Percentiles rank a stretch among this genome's conserved stretches.
Evolutionary conservation across 306 rosid genomes (phyloP).

Genomic region (Glycyrrhiza uralensis): DNA sequence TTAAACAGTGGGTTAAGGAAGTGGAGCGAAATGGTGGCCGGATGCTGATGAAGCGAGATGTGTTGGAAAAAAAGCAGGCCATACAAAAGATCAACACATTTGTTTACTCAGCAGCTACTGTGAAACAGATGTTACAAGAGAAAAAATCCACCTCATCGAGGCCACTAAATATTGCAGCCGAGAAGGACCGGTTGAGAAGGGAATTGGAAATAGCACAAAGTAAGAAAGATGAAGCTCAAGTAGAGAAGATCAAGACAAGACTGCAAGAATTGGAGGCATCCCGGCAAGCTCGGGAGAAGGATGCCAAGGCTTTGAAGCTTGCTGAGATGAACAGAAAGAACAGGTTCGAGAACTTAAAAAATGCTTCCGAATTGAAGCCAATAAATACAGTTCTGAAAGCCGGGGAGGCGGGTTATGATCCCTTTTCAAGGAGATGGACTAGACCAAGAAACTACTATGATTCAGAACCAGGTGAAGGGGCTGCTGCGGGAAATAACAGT

Average conservation of each 20-base stretch:
- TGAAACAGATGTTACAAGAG: slow-evolving; percentile 89
- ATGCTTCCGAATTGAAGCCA: slow-evolving; percentile 77
- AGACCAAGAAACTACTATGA: slow-evolving; percentile 88
- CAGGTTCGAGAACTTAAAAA: slow-evolving; percentile 92
- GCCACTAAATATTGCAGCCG: slow-evolving; percentile 85
- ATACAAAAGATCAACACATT: slow-evolving; percentile 59
- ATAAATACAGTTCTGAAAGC: slow-evolving; percentile 54
- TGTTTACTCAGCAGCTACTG: slow-evolving; percentile 90
- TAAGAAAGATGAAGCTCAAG: slow-evolving; percentile 58
- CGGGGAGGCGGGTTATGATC: slow-evolving; percentile 97
- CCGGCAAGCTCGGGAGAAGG: slow-evolving; percentile 47
- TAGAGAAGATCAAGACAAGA: slow-evolving; percentile 62
- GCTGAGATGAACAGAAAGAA: slow-evolving; percentile 96
- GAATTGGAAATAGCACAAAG: slow-evolving; percentile 68
- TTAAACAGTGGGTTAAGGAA: slow-evolving; percentile 84
- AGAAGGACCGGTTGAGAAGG: slow-evolving; percentile 81
- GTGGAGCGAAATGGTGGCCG: slow-evolving; percentile 80
- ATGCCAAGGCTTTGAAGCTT: slow-evolving; percentile 78
- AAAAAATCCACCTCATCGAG: slow-evolving; percentile 78
- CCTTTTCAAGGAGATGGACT: slow-evolving; percentile 99
- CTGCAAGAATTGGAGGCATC: slow-evolving; percentile 74
- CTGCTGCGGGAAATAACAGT: slow-evolving; percentile 36
- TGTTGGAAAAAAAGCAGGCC: slow-evolving; percentile 62
- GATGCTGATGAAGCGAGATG: slow-evolving; percentile 63
- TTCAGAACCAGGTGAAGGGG: slow-evolving; percentile 51